Base-by-base conservation (phyloP, 805 yeast genomes). In the Cyberlindnera lachancei region DNA sequence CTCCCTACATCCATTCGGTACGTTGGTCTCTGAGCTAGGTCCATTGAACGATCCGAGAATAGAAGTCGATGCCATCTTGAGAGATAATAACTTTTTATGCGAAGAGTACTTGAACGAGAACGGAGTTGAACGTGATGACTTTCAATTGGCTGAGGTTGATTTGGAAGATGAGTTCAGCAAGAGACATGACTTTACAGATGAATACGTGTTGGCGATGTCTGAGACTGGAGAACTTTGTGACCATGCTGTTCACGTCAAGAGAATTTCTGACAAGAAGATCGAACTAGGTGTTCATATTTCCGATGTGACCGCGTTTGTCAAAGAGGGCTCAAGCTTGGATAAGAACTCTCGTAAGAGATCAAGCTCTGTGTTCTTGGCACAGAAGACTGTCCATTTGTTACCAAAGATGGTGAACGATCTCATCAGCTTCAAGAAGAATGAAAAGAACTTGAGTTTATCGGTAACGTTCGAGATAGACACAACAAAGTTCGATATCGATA, bases 1-100 rank as follows among this genome's bases (percentile, higher is more conserved):
- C 8, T 90, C 97, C 0, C 70, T 92, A 56, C 98, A 92, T 64
- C 98, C 98, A 5, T 92, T 92, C 53, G 98, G 98, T 48, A 87
- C 95, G 19, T 64, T 92, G 36, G 80, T 90, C 17, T 82, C 88
- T 28, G 84, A 83, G 46, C 64, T 92, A 40, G 98, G 98, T 16
- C 70, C 75, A 23, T 75, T 83, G 48, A 84, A 78, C 43, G 90
- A 80, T 41, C 70, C 77, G 3, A 64, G 69, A 15, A 84, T 90
- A 25, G 95, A 87, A 55, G 73, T 87, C 39, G 90, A 81, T 54
- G 85, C 96, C 1, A 80, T 92, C 34, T 66, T 92, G 44, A 75
- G 96, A 50, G 97, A 83, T 48, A 81, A 80, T 55, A 83, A 83
- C 59, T 83, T 83, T 48, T 61, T 79, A 41, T 79, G 85, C 48